These are phyloP conservation scores for Pythium scleroteichum DNA, from an alignment of 352 stramenopile genomes.

Conservation along the genomic window DNA sequence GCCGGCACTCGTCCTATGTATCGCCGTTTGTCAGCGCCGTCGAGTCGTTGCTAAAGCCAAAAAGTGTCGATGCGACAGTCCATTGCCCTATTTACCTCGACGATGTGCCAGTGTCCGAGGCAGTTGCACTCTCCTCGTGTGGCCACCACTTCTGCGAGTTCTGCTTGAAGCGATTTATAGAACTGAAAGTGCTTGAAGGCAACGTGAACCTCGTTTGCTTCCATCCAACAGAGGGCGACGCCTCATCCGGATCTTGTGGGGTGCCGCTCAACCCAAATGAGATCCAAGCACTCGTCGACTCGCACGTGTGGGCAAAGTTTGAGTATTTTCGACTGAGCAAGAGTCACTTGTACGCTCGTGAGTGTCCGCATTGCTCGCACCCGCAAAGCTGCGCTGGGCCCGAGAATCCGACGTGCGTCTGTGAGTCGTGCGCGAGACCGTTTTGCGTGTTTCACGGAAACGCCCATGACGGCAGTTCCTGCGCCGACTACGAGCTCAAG, in stretches of 20 bases:
- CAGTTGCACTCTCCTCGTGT: constrained; percentile 28
- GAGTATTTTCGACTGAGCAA: constrained; percentile 25
- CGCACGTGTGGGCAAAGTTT: constrained; percentile 19
- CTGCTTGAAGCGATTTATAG: too few relatives aligned
- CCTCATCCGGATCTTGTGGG: too few relatives aligned
- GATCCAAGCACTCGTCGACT: too few relatives aligned
- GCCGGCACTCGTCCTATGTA: too few relatives aligned
- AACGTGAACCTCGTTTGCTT: too few relatives aligned
- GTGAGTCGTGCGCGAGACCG: not conserved
- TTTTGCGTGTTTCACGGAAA: constrained; percentile 6
- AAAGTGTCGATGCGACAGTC: too few relatives aligned
- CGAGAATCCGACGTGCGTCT: not conserved
- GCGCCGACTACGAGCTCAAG: constrained; percentile 6
- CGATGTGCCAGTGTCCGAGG: constrained; percentile 29
- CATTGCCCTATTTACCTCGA: constrained; percentile 14
- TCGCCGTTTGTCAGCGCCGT: too few relatives aligned
- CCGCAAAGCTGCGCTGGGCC: not conserved
- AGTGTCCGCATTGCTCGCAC: constrained; percentile 12
- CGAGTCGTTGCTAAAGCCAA: too few relatives aligned
- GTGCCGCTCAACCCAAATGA: too few relatives aligned
- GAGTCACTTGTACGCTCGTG: not conserved
- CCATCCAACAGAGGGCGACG: too few relatives aligned
- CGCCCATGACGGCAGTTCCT: not conserved
- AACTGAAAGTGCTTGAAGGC: too few relatives aligned
- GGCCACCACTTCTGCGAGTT: too few relatives aligned